Evolutionary conservation across 2,329 filamentous ascomycete species (phyloP), one percentile per base, ranked within the genome.

Genomic region (Ophiostoma novo-ulmi): DNA sequence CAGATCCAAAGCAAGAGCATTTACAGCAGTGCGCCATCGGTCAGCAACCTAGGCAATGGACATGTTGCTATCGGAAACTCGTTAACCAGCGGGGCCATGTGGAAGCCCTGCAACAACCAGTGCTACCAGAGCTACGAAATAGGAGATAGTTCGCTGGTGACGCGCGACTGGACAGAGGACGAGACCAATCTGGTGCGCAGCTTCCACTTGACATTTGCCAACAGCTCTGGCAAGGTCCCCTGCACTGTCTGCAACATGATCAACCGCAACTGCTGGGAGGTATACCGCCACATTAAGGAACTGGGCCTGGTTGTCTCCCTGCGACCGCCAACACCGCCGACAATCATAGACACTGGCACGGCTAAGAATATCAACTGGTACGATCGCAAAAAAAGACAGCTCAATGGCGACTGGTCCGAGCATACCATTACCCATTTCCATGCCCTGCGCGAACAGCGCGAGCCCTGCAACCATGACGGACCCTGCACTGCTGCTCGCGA

Each of bases 401-500:
- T 87, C 6, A 77, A 83, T 64, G 82, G 83, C 14, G 84, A 87
- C 76, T 87, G 85, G 84, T 80, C 85, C 76, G 83, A 85, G 3
- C 82, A 85, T 63, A 87, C 85, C 13, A 79, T 81, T 66, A 85
- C 83, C 3, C 83, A 87, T 73, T 81, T 85, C 69, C 85, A 87
- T 73, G 83, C 87, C 65, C 80, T 84, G 20, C 83, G 87, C 52
- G 84, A 86, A 44, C 81, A 86, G 1, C 85, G 86, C 68, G 85
- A 88, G 22, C 88, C 90, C 3, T 94, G 91, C 75, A 84, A 84
- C 69, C 91, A 94, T 75, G 85, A 88, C 38, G 90, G 90, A 0
- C 84, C 88, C 1, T 94, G 91, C 77, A 85, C 85, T 20, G 79
- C 79, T 3, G 80, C 80, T 4, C 84, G 83, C 14, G 75, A 80